These are phyloP conservation scores for Zasmidium cellare DNA, from an alignment of 2,329 filamentous ascomycete genomes.

Conservation along the genomic window DNA sequence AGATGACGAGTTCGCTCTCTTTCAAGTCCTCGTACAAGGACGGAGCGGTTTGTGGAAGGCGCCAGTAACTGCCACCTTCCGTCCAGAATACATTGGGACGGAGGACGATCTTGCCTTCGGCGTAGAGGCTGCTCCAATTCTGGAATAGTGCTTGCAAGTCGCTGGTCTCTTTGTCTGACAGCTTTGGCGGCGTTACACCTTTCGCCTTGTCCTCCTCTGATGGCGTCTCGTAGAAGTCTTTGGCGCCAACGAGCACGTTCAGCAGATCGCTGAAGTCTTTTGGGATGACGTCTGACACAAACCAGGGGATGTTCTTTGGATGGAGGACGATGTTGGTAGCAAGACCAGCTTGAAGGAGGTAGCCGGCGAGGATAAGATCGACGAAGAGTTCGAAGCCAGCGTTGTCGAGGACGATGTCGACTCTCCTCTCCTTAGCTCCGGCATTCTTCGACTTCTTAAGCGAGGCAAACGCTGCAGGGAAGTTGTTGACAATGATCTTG, in stretches of 20 bases:
- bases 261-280: slow-evolving; percentile 82
- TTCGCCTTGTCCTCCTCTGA: slow-evolving; percentile 63
- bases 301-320: slow-evolving; percentile 96
- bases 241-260: slow-evolving; percentile 73
- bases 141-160: slow-evolving; percentile 76
- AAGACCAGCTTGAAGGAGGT: slow-evolving; percentile 78
- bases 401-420: slow-evolving; percentile 96
- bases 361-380: slow-evolving; percentile 88
- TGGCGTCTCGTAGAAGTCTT: slow-evolving; percentile 73
- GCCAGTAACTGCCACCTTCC: slow-evolving; percentile 82
- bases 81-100: slow-evolving; percentile 93
- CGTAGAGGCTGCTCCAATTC: slow-evolving; percentile 77
- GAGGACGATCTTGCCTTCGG: slow-evolving; percentile 79
- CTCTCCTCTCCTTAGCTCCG: slow-evolving; percentile 66
- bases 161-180: slow-evolving; percentile 66
- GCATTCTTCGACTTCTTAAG: slow-evolving; percentile 65
- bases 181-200: slow-evolving; percentile 58
- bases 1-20: slow-evolving; percentile 82
- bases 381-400: slow-evolving; percentile 97
- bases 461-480: slow-evolving; percentile 68
- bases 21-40: slow-evolving; percentile 75
- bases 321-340: slow-evolving; percentile 87
- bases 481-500: slow-evolving; percentile 89
- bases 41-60: slow-evolving; percentile 68
- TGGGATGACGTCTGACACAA: slow-evolving; percentile 92